Base-by-base conservation (phyloP, 73 alveolate genomes). In the Strombidium stylifer region DNA sequence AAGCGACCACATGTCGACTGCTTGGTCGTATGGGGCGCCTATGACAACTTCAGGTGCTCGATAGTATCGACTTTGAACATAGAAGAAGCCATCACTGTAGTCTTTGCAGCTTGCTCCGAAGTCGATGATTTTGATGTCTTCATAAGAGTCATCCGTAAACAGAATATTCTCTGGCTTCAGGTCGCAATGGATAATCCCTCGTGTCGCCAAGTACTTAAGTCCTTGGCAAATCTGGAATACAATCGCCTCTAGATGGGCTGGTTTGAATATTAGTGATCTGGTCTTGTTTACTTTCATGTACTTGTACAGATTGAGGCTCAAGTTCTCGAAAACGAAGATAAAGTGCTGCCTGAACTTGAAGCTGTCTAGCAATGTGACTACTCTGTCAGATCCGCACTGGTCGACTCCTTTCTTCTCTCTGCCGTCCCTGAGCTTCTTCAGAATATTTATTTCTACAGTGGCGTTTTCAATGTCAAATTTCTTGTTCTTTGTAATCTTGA, bases 81-180 rank as follows among this genome's bases (percentile, higher is more conserved):
- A 85, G 26, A 61, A 10, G 74, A 64, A 85, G 19, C 77, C 73
- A 16, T 31, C 35, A 46, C 81, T 69, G 37, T 48, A 57, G 15
- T 48, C 36, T 54, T 54, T 80, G 50, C 95, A 85, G 3, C 84
- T 55, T 18, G 93, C 57, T 28, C 96, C 97, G 55, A 89, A 89
- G 69, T 89, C 97, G 15, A 89, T 89, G 41, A 92, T 59, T 70
- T 92, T 70, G 14, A 89, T 53, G 36, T 62, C 54, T 24, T 81
- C 70, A 18, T 51, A 23, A 26, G 46, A 54, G n/a, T 64, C 79
- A 42, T 69, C 71, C 12, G 70, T 77, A 27, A 84, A 56, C 30
- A 89, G 85, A 32, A 89, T 80, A 65, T 89, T 89, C 36, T 69
- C 82, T 2, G 82, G 82, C 64, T 69, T 69, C 23, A 69, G 25